Conservation (phyloP, 176 grass and related monocot genomes). For the Aegilops tauschii region DNA sequence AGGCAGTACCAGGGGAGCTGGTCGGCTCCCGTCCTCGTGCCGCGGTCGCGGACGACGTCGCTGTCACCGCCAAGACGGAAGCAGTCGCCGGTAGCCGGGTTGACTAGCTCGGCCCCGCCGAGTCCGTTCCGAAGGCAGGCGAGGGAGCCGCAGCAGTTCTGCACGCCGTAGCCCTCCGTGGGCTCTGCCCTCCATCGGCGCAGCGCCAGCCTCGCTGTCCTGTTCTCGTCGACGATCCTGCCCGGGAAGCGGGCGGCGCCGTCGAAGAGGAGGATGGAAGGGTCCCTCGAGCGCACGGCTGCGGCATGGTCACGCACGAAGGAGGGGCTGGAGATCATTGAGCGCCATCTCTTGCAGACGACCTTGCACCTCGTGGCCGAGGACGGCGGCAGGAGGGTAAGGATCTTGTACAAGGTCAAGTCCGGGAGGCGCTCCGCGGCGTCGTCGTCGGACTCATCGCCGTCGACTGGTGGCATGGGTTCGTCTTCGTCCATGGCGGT, state of each 20-base stretch:
- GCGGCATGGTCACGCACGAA: background rate
- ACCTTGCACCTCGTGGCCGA: background rate
- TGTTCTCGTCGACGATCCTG: background rate
- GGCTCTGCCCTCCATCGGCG: background rate
- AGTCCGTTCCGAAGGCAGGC: background rate
- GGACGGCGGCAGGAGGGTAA: background rate
- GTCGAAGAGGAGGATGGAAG: background rate
- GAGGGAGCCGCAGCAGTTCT: background rate
- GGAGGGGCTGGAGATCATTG: background rate
- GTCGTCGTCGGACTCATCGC: background rate
- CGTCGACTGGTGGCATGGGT: background rate
- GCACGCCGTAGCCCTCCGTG: background rate
- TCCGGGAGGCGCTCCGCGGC: background rate
- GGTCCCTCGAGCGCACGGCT: too few relatives aligned
- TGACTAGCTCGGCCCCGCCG: background rate
- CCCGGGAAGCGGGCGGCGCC: background rate
- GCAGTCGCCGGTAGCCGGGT: background rate
- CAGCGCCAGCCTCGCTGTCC: background rate
- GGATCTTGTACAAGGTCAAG: background rate
- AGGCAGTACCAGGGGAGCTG: slow-evolving; percentile 12
- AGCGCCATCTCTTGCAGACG: background rate
- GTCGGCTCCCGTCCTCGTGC: background rate
- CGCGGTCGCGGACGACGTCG: background rate
- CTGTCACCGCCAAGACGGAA: background rate
- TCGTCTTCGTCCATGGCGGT: background rate